Percentiles rank a stretch among this genome's conserved stretches.
These are phyloP conservation scores for Pichia occidentalis DNA, from an alignment of 805 yeast species.

Conservation along the genomic window DNA sequence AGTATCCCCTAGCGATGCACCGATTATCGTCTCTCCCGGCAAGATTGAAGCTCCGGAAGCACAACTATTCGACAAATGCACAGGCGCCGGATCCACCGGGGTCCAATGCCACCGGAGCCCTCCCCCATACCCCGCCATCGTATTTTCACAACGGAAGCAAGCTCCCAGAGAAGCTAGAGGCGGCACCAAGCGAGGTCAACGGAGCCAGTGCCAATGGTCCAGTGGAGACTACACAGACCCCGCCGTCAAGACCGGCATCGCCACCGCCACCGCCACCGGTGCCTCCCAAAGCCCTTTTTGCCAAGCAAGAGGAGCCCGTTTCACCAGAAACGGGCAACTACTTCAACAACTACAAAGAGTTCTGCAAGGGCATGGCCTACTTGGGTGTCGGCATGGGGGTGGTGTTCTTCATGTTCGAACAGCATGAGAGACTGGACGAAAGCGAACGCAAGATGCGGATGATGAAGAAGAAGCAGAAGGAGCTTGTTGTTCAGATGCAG, in stretches of 20 bases:
- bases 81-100: too few relatives aligned
- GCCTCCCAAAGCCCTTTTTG: background rate
- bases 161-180: constrained; percentile 4
- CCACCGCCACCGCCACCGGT: constrained; percentile 9
- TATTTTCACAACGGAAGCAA: constrained; percentile 8
- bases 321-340: constrained; percentile 1
- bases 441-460: constrained; percentile 21
- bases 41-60: too few relatives aligned
- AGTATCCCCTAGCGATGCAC: too few relatives aligned
- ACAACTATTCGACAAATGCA: too few relatives aligned
- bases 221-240: background rate
- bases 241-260: too few relatives aligned
- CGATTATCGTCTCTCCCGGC: too few relatives aligned
- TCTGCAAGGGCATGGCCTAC: constrained; percentile 13
- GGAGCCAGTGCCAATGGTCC: too few relatives aligned
- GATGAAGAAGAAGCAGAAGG: constrained; percentile 25
- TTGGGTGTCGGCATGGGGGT: constrained; percentile 11
- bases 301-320: background rate
- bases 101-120: too few relatives aligned
- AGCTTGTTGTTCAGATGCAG: constrained; percentile 43
- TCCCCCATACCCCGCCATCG: constrained; percentile 6
- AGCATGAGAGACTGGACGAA: constrained; percentile 21
- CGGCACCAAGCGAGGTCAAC: too few relatives aligned
- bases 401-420: constrained; percentile 12
- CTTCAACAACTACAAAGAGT: constrained; percentile 9